These are phyloP conservation scores for Hyphopichia homilentoma DNA, from an alignment of 805 yeast genomes.

Conservation along the genomic window DNA sequence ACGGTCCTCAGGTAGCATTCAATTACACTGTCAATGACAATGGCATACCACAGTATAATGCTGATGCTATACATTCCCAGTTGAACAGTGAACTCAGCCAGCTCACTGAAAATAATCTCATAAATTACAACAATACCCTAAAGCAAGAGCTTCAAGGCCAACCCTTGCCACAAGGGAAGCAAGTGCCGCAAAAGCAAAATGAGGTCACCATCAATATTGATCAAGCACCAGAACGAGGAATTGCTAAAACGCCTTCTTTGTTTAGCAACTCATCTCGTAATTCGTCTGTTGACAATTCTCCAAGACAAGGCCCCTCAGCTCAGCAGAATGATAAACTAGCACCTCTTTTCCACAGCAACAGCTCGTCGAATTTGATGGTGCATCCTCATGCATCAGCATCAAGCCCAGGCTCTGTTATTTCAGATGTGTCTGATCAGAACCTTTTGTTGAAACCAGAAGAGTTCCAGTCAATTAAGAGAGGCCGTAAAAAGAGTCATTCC, in stretches of 20 bases:
- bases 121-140: conserved; percentile 13
- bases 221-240: conserved; percentile 39
- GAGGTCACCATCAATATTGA: conserved; percentile 17
- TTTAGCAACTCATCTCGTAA: conserved; percentile 48
- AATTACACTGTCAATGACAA: conserved; percentile 10
- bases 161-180: conserved; percentile 12
- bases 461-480: conserved; percentile 37
- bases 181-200: conserved; percentile 4
- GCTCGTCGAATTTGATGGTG: conserved; percentile 12
- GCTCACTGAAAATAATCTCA: conserved; percentile 14
- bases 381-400: conserved; percentile 11
- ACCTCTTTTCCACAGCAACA: conserved; percentile 3
- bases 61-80: conserved; percentile 1
- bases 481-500: conserved; percentile 33
- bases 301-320: conserved; percentile 8
- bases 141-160: conserved; percentile 7
- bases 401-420: conserved; percentile 13
- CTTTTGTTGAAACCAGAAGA: conserved; percentile 32
- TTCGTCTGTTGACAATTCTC: conserved; percentile 17
- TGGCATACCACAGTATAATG: conserved; percentile 5
- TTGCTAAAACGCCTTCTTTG: conserved; percentile 50
- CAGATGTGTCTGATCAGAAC: conserved; percentile 11
- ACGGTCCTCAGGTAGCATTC: conserved; percentile 4
- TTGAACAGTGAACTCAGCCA: conserved; percentile 2
- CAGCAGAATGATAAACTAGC: conserved; percentile 11